A percentile compares a stretch with the other conserved stretches of the same genome.
Evolutionary conservation across 805 yeast genomes (phyloP).

Genomic region (Starmerella floricola): DNA sequence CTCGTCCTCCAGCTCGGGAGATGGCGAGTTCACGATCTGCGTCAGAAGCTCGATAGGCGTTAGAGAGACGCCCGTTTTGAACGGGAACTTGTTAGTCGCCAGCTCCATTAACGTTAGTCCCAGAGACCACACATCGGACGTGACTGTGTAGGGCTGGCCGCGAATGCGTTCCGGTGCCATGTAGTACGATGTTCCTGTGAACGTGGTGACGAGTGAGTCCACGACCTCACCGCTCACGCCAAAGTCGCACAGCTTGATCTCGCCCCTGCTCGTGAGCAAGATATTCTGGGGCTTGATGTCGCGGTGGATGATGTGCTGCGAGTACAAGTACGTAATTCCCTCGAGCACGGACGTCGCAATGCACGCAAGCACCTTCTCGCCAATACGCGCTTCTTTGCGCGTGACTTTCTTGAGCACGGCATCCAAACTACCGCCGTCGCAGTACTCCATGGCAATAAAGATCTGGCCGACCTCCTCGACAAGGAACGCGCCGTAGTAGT

Average conservation of each 20-base stretch:
- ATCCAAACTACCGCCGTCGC: conserved; percentile 87
- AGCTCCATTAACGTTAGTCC: conserved; percentile 88
- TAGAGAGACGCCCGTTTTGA: conserved; percentile 44
- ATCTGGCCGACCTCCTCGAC: conserved; percentile 67
- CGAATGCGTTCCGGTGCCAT: conserved; percentile 98
- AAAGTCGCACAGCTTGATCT: conserved; percentile 88
- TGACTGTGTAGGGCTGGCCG: conserved; percentile 90
- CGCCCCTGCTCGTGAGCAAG: conserved; percentile 58
- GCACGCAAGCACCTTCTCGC: conserved; percentile 85
- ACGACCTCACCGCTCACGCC: conserved; percentile 97
- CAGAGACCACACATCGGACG: conserved; percentile 93
- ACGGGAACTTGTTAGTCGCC: conserved; percentile 85
- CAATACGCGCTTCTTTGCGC: conserved; percentile 67
- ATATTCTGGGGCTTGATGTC: conserved; percentile 96
- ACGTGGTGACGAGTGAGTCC: conserved; percentile 87
- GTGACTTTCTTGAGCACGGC: conserved; percentile 75
- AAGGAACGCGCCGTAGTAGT: conserved; percentile 84
- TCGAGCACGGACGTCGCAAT: conserved; percentile 73
- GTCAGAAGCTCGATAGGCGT: conserved; percentile 78
- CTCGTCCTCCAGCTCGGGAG: conserved; percentile 69
- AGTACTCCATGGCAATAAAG: conserved; percentile 92
- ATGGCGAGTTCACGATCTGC: conserved; percentile 61
- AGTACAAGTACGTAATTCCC: conserved; percentile 81
- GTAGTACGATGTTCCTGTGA: conserved; percentile 93
- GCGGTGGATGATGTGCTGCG: conserved; percentile 78